Evolutionary conservation across 2,329 filamentous ascomycete species (phyloP), one percentile per base, ranked within the genome.

Genomic region (Ophiostoma novo-ulmi): DNA sequence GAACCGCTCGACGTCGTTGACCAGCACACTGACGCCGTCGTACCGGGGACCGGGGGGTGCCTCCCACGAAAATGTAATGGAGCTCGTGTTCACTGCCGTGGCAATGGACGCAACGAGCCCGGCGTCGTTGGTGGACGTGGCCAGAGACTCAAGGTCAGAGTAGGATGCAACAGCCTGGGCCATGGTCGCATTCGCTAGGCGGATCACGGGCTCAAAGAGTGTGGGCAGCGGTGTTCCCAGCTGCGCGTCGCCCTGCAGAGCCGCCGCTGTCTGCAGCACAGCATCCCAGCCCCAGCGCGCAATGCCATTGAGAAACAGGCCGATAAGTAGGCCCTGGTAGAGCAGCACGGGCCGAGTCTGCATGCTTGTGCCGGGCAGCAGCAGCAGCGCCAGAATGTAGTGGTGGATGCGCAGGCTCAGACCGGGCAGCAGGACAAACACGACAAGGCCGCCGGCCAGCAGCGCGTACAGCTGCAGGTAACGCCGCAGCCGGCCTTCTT

Each of bases 281-380:
- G 91, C 86, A 73, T 93, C 94, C 78, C 97, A 99, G 0, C 94
- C 94, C 95, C 95, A 98, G 63, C 94, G 87, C 4, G 94, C 94
- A 72, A 96, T 88, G 69, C 95, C 94, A 78, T 97, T 97, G 80
- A 97, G 89, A 79, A 97, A 98, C 0, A 98, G 85, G 0, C 95
- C 95, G 8, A 98, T 82, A 0, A 99, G 83, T 1, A 99, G 82
- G 13, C 95, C 95, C 79, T 98, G 94, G 77, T 95, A 98, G 1
- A 97, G 79, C 10, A 98, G 83, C 0, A 89, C 90, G 0, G 92
- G 91, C 0, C 95, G 87, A 6, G 92, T 98, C 75, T 97, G 94
- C 79, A 98, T 88, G 69, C 88, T 89, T 0, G 95, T 98, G 0
- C 94, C 95, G 0, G 94, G 93, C 5, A 98, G 85, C 0, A 99